Conservation (phyloP, 768 basidiomycete genomes). For the Hericium coralloides region DNA sequence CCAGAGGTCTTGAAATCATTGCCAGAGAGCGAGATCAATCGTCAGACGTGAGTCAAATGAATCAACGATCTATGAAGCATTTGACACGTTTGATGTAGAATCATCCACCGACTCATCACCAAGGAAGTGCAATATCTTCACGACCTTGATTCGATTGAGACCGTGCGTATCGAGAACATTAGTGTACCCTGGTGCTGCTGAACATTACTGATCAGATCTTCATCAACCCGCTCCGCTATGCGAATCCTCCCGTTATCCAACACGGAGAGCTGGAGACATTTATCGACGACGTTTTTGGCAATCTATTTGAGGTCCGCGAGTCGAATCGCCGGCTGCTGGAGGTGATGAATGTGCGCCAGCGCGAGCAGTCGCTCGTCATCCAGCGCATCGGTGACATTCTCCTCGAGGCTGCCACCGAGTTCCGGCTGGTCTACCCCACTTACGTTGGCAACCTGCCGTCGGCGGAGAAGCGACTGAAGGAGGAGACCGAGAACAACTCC, state of each 20-base stretch:
- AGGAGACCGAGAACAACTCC: constrained; percentile 74
- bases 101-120: constrained; percentile 81
- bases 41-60: constrained; percentile 50
- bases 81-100: constrained; percentile 22
- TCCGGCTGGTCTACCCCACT: constrained; percentile 75
- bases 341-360: constrained; percentile 76
- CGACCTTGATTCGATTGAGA: constrained; percentile 79
- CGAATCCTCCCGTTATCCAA: constrained; percentile 47
- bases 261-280: constrained; percentile 63
- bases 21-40: constrained; percentile 67
- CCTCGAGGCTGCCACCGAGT: constrained; percentile 78
- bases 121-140: constrained; percentile 86
- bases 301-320: constrained; percentile 79
- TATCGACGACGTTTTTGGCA: constrained; percentile 85
- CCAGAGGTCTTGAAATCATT: constrained; percentile 42
- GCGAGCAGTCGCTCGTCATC: constrained; percentile 77
- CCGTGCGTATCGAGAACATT: constrained; percentile 29
- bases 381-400: constrained; percentile 85
- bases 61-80: background rate
- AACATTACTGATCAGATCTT: constrained; percentile 31
- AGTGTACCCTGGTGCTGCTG: constrained; percentile 35
- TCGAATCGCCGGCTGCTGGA: constrained; percentile 79
- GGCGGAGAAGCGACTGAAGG: constrained; percentile 81
- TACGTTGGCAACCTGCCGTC: constrained; percentile 80
- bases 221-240: constrained; percentile 43